phyloP scores from a whole-genome alignment of 495 filamentous ascomycete genomes.

The Venustampulla echinocandica region DNA sequence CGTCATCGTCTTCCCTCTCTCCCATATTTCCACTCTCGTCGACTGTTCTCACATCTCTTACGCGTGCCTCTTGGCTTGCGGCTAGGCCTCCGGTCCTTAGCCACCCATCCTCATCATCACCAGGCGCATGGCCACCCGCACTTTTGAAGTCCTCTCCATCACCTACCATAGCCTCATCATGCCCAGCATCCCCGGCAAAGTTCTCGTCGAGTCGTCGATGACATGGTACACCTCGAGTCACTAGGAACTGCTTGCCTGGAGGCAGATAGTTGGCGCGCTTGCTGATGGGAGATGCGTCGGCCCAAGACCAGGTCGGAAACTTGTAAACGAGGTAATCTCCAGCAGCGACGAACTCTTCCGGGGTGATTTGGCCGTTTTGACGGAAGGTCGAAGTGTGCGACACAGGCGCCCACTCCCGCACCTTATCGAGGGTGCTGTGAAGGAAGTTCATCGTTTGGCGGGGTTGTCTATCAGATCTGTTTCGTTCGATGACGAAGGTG shows the following conservation, averaged over 20 bases:
- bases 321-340: slow-evolving; percentile 99
- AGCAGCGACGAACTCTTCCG: slow-evolving; percentile 91
- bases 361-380: slow-evolving; percentile 86
- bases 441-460: slow-evolving; percentile 42
- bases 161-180: slow-evolving; percentile 73
- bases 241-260: slow-evolving; percentile 86
- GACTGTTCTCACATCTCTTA: slow-evolving; percentile 73
- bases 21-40: slow-evolving; percentile 74
- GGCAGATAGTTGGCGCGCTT: slow-evolving; percentile 79
- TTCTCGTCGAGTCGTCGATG: slow-evolving; percentile 84
- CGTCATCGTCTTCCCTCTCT: slow-evolving; percentile 66
- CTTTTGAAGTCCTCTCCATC: slow-evolving; percentile 59
- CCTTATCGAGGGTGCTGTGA: slow-evolving; percentile 73
- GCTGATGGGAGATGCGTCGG: slow-evolving; percentile 66
- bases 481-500: too few species aligned
- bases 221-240: slow-evolving; percentile 90
- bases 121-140: slow-evolving; percentile 32
- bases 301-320: slow-evolving; percentile 99
- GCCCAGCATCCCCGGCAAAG: slow-evolving; percentile 78
- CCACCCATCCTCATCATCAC: slow-evolving; percentile 81
- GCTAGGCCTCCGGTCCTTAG: slow-evolving; percentile 70
- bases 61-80: slow-evolving; percentile 63
- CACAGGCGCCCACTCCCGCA: slow-evolving; percentile 85
- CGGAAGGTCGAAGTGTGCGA: slow-evolving; percentile 90
- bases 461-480: too few species aligned